Evolutionary conservation across 305 asterid genomes (phyloP), one percentile per base, ranked within the genome.

Genomic region (Fraxinus ornus): DNA sequence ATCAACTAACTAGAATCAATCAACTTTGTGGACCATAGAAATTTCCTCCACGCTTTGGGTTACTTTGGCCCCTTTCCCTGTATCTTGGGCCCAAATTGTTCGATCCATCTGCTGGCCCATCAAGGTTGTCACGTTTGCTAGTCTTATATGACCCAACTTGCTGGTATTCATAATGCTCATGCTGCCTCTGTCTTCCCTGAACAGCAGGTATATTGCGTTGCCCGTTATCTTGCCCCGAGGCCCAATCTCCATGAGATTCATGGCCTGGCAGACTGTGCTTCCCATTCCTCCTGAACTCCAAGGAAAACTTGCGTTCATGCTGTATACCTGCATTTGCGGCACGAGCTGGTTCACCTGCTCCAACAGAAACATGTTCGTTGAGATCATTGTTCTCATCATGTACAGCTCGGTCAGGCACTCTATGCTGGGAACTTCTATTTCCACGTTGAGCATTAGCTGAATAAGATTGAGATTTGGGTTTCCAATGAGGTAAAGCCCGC

Each of bases 101-200:
- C 36, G 84, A 86, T 60, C 86, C 92, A 86, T 92, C 97, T 10
- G 83, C 85, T 33, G 84, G 85, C 78, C 81, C 92, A 76, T 91
- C 94, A 26, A 78, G 79, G 28, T 83, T 90, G 36, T 88, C 92
- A 2, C 88, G 78, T 70, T 85, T 90, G 85, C 87, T 86, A 60
- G 83, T 87, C 91, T 90, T 91, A 78, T 79, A 74, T 19, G 90
- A 90, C 71, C 94, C 97, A 8, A 93, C 94, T 1, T 97, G 97
- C 88, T 93, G 99, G 89, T 96, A 93, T 87, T 91, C 98, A 86
- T 85, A 91, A 73, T 93, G 97, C 82, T 44, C 75, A 80, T 86
- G 91, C 76, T 86, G 91, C 87, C 91, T 86, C 78, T 77, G 97
- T 78, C 93, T 92, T 70, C 91, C 98, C 64, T 90, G 90, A 77